phyloP scores from a whole-genome alignment of 164 flowering plant species.

The Vitis riparia region DNA sequence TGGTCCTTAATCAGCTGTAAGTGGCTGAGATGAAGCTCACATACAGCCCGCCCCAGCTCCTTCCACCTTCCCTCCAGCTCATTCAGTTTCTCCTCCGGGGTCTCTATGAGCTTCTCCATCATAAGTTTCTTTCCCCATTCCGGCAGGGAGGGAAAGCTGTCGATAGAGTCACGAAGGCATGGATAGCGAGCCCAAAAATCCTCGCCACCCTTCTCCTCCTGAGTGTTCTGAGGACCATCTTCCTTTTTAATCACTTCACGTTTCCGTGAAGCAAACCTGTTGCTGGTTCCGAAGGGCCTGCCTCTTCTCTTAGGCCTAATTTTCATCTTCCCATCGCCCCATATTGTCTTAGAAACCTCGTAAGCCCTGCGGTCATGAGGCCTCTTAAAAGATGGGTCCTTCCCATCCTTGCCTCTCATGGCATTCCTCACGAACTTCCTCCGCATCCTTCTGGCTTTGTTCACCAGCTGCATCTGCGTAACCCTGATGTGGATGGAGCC shows the following conservation, averaged over 20 bases:
- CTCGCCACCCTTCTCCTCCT: no score
- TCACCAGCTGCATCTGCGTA: slow-evolving; percentile 24
- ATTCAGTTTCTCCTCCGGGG: slow-evolving; percentile 11
- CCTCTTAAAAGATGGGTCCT: slow-evolving; percentile 27
- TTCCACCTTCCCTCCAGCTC: slow-evolving; percentile 41
- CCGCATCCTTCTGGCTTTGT: slow-evolving; percentile 46
- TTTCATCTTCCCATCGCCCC: slow-evolving; percentile 26
- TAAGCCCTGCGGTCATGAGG: slow-evolving; percentile 36
- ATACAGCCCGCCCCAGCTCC: slow-evolving; percentile 11
- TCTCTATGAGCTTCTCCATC: slow-evolving; percentile 19
- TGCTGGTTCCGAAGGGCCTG: not conserved
- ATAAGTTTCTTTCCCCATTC: not conserved
- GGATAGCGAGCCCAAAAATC: slow-evolving; percentile 19
- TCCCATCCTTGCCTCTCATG: slow-evolving; percentile 22
- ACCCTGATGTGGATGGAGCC: slow-evolving; percentile 19
- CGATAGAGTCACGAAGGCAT: slow-evolving; percentile 4
- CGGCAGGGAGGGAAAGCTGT: not conserved
- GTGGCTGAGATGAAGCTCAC: slow-evolving; percentile 15
- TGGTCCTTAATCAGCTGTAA: slow-evolving; percentile 16
- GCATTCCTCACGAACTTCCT: slow-evolving; percentile 33
- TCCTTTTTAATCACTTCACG: not conserved
- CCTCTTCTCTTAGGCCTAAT: not conserved
- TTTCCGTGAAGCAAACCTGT: not conserved
- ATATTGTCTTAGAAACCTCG: slow-evolving; percentile 40
- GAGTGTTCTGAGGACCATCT: no score